Evolutionary conservation across 2,329 filamentous ascomycete genomes (phyloP).

Genomic region (Pyricularia sp.): DNA sequence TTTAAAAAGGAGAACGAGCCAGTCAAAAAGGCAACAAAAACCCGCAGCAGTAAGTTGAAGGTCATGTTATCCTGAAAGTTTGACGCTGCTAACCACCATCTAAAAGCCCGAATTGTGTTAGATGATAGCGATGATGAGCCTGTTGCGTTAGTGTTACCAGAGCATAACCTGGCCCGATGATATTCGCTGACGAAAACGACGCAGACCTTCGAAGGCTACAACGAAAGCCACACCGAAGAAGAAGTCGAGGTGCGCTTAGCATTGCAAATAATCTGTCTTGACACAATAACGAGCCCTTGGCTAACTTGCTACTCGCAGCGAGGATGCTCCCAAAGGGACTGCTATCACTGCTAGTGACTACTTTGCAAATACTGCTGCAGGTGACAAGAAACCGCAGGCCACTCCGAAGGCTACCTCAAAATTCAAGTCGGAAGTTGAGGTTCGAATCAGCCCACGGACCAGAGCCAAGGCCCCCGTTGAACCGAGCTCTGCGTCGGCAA

Average conservation of each 20-base stretch:
- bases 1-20: constrained; percentile 36
- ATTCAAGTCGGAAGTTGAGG: constrained; percentile 30
- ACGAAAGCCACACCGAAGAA: constrained; percentile 40
- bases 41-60: constrained; percentile 19
- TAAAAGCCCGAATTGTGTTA: constrained; percentile 58
- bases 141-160: constrained; percentile 18
- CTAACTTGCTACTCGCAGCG: constrained; percentile 16
- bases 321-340: constrained; percentile 34
- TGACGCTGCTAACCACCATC: constrained; percentile 5
- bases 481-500: constrained; percentile 8
- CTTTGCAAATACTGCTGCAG: constrained; percentile 38
- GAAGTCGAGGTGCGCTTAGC: constrained; percentile 39
- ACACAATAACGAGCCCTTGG: neutral
- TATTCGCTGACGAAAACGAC: neutral
- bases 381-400: constrained; percentile 28
- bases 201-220: constrained; percentile 44
- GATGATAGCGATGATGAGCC: constrained; percentile 73
- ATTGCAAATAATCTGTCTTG: constrained; percentile 4
- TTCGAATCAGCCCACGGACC: constrained; percentile 43
- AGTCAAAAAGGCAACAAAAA: constrained; percentile 35
- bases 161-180: too few species aligned
- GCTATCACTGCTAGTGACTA: constrained; percentile 48
- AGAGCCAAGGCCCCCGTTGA: constrained; percentile 24
- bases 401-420: constrained; percentile 32
- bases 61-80: neutral